Conservation (phyloP, 305 asterid genomes). For the Striga hermonthica region DNA sequence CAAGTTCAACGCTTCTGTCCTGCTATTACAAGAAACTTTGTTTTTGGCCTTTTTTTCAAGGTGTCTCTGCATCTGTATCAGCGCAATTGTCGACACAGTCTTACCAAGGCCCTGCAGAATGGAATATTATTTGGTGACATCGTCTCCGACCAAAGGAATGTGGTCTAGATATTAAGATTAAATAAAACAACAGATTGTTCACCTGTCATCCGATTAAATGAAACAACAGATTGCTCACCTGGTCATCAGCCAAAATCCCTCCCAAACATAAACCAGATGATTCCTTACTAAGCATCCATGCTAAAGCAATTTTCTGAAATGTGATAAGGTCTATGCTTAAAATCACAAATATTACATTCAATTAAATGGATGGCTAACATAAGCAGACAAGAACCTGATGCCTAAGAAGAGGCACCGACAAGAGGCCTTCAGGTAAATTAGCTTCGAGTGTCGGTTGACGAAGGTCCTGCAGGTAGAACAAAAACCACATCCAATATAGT, state of each 20-base stretch:
- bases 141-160: slow-evolving; percentile 8
- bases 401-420: slow-evolving; percentile 88
- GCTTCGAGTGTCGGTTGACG: slow-evolving; percentile 62
- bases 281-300: slow-evolving; percentile 92
- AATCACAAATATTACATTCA: slow-evolving; percentile 28
- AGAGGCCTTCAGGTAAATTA: slow-evolving; percentile 60
- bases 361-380: slow-evolving; percentile 29
- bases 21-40: slow-evolving; percentile 37
- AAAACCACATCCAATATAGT: slow-evolving; percentile 17
- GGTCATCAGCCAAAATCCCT: slow-evolving; percentile 98
- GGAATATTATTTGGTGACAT: slow-evolving; percentile 27
- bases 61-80: slow-evolving; percentile 63
- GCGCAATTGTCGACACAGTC: slow-evolving; percentile 92
- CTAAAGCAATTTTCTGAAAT: slow-evolving; percentile 86
- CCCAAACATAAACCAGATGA: slow-evolving; percentile 76
- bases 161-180: slow-evolving; percentile 27
- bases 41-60: slow-evolving; percentile 52
- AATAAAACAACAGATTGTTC: slow-evolving; percentile 13
- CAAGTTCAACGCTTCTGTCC: slow-evolving; percentile 71
- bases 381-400: slow-evolving; percentile 72
- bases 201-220: slow-evolving; percentile 66
- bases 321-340: slow-evolving; percentile 32
- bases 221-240: slow-evolving; percentile 46
- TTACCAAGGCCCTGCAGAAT: slow-evolving; percentile 88
- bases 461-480: slow-evolving; percentile 58